Conservation (phyloP, 176 grass and related monocot species). For the Pharus latifolius region DNA sequence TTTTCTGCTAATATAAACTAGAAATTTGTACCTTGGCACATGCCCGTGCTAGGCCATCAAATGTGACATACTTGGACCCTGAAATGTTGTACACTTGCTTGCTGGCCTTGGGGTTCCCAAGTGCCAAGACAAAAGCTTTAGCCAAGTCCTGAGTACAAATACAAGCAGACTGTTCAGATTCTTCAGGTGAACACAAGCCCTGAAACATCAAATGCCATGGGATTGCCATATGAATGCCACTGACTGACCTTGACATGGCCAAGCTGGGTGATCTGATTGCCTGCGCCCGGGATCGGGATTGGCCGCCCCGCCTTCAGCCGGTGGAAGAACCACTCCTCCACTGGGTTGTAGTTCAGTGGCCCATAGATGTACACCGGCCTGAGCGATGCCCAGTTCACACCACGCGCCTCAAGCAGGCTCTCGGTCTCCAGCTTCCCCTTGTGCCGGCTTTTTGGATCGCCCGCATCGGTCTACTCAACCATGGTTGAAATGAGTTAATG, state of each 20-base stretch:
- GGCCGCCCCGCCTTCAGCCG: conserved; percentile 81
- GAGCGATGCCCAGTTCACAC: conserved; percentile 90
- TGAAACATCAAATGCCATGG: neutral
- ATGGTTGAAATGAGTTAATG: too few relatives aligned
- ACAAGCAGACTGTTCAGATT: neutral
- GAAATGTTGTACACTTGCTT: conserved; percentile 98
- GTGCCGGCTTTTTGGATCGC: conserved; percentile 93
- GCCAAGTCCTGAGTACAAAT: conserved; percentile 60
- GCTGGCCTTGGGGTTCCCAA: conserved; percentile 80
- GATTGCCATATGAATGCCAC: neutral
- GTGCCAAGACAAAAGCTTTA: conserved; percentile 45
- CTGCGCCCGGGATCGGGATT: conserved; percentile 67
- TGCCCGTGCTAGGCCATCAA: conserved; percentile 80
- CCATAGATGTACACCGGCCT: conserved; percentile 96
- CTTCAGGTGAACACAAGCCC: neutral
- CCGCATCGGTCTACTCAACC: conserved; percentile 45
- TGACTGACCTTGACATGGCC: conserved; percentile 78
- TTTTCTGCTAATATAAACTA: too few relatives aligned
- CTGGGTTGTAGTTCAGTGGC: conserved; percentile 95
- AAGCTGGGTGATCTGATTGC: conserved; percentile 94
- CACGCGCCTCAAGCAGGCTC: conserved; percentile 52
- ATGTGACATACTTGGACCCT: conserved; percentile 87
- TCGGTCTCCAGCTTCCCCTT: conserved; percentile 99
- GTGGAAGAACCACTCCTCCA: conserved; percentile 99
- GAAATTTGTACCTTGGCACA: conserved; percentile 66